Base-by-base conservation (phyloP, 1,284 basidiomycete species). In the Melampsora medusae region DNA sequence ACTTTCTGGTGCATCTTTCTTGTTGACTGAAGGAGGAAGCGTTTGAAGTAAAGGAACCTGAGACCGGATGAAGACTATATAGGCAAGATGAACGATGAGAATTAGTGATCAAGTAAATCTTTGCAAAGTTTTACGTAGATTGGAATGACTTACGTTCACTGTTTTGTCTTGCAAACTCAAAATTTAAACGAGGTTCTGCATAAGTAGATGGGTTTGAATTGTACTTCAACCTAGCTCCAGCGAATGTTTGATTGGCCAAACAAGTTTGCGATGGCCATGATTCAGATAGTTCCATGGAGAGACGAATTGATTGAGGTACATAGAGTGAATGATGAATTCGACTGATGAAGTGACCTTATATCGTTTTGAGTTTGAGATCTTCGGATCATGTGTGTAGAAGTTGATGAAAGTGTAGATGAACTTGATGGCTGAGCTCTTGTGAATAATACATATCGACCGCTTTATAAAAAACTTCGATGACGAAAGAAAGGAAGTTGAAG, bases 221-320 rank as follows among this genome's bases (percentile, higher is more conserved):
- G 61, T 65, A 73, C 28, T 53, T 53, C 17, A 73, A 35, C 17
- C 71, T 46, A 60, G 17, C 31, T 31, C 71, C 71, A 19, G 28
- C 71, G 49, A 67, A 73, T 19, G 71, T 73, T 60, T 73, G 71
- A 42, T 42, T 35, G n/a, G 31, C 49, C 16, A 67, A 7, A 19
- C 31, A 49, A 38, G 71, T 73, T 22, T 48, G n/a, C 19, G 64
- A 66, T 12, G 71, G 71, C 71, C 71, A 73, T 35, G 33, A 56
- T 59, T 73, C 61, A n/a, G 46, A 42, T 22, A 10, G 14, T 59
- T 59, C 53, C 53, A 59, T 59, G 53, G 22, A 9, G 17, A 59
- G 53, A 22, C 2, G 19, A 42, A 42, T 42, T 59, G 28, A 22
- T 59, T 12, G 53, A 59, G 22, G n/a, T 59, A 22, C 53, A 59